These are phyloP conservation scores for Vitis labrusca DNA, from an alignment of 164 flowering plant genomes.

Conservation along the genomic window DNA sequence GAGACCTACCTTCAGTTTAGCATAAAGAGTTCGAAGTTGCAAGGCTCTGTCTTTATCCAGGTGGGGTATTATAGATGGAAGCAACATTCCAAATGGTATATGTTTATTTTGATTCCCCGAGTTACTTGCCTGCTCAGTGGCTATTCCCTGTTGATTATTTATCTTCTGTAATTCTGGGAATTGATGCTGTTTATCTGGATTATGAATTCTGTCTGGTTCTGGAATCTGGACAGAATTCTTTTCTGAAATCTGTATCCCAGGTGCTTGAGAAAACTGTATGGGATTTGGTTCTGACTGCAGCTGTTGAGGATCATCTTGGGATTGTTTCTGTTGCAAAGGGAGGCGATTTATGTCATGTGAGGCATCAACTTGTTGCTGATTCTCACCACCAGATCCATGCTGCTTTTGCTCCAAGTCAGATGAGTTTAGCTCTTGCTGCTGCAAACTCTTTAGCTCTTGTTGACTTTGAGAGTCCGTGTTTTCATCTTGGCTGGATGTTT, in stretches of 20 bases:
- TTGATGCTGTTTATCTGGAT: conserved; percentile 45
- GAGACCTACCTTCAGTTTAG: conserved; percentile 61
- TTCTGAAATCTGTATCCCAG: conserved; percentile 38
- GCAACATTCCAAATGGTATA: conserved; percentile 72
- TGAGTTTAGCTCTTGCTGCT: conserved; percentile 34
- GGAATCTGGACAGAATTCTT: conserved; percentile 25
- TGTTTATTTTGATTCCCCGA: conserved; percentile 40
- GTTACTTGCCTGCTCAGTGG: conserved; percentile 36
- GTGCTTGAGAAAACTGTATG: conserved; percentile 36
- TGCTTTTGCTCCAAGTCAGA: conserved; percentile 34
- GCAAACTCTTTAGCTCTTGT: conserved; percentile 29
- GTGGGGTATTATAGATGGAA: conserved; percentile 69
- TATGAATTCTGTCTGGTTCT: conserved; percentile 35
- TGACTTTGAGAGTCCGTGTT: conserved; percentile 30
- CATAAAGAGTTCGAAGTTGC: conserved; percentile 70
- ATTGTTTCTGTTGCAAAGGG: conserved; percentile 31
- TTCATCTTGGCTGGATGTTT: conserved; percentile 48
- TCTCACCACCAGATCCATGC: conserved; percentile 40
- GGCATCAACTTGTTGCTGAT: conserved; percentile 28
- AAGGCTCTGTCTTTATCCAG: conserved; percentile 83
- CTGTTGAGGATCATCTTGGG: conserved; percentile 29
- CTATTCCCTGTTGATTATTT: conserved; percentile 42
- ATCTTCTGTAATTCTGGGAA: conserved; percentile 37
- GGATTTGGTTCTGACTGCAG: conserved; percentile 30
- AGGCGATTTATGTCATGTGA: conserved; percentile 32